These are phyloP conservation scores for Chrysoporthe cubensis DNA, from an alignment of 2,329 filamentous ascomycete species.

Conservation along the genomic window DNA sequence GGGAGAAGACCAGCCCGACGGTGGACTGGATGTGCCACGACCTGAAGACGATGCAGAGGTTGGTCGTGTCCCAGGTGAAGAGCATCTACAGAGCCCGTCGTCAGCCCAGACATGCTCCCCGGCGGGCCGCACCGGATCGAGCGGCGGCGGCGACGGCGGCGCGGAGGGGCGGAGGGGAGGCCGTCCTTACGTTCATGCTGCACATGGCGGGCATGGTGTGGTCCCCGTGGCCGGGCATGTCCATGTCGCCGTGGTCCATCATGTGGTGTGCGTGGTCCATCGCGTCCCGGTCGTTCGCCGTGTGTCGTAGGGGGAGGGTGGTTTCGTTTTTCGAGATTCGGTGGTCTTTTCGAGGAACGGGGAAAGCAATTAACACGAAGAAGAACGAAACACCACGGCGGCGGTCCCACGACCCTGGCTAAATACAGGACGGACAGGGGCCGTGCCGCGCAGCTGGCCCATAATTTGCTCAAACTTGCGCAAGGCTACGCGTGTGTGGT, in stretches of 20 bases:
- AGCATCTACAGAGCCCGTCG: conserved; percentile 70
- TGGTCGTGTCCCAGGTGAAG: conserved; percentile 91
- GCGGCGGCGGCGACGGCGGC: no score
- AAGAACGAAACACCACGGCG: not conserved
- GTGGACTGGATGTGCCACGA: conserved; percentile 85
- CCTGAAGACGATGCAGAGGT: conserved; percentile 95
- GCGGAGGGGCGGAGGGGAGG: not conserved
- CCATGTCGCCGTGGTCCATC: conserved; percentile 42
- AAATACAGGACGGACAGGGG: not conserved
- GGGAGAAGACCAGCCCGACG: conserved; percentile 76
- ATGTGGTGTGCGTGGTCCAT: conserved; percentile 57
- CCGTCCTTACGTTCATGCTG: conserved; percentile 80
- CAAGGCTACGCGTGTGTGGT: conserved; percentile 1
- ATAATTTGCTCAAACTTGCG: conserved; percentile 18
- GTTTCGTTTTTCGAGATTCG: no score
- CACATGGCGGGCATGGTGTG: conserved; percentile 69
- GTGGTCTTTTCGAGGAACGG: no score
- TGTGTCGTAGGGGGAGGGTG: no score
- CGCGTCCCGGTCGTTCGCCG: conserved; percentile 33
- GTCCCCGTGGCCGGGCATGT: conserved; percentile 51
- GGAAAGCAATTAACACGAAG: no score
- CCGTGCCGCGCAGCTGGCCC: not conserved
- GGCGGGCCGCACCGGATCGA: not conserved
- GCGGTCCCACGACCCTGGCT: not conserved
- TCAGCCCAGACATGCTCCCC: not conserved